Base-by-base conservation (phyloP, 1,284 basidiomycete genomes). In the Puccinia horiana region DNA sequence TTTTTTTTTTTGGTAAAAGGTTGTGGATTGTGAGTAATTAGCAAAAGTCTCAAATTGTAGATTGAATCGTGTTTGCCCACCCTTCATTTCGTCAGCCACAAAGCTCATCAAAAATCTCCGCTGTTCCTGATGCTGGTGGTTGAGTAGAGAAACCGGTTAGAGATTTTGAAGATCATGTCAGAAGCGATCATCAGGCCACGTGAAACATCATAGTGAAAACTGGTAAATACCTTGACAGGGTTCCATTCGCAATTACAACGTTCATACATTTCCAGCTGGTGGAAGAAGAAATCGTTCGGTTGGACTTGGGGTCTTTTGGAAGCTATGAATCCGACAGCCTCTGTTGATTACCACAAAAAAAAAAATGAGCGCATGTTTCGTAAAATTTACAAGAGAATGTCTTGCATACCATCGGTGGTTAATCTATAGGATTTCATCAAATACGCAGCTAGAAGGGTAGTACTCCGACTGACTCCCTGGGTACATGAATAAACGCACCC, bases 261-360 rank as follows among this genome's bases (percentile, higher is more conserved):
- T 37, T 81, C 70, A 44, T 81, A 81, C 58, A 81, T 63, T 75
- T 81, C 70, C 18, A 81, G 44, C 65, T 81, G 79, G 74, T 65
- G 47, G 35, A 81, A 75, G 44, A 81, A 81, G 44, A 67, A 81
- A n/a, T 81, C 79, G 37, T 61, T 75, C 12, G 79, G 79, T 67
- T 81, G 56, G 26, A 81, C 61, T 81, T 81, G 79, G 11, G 79
- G 79, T 52, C 79, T 35, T 40, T 75, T 74, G 20, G 69, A 81
- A 32, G 78, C 70, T 4, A 81, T 81, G 29, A 72, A 81, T 4
- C 40, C 29, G 23, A 81, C 29, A 26, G 78, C 78, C 29, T 81
- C 78, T 81, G 44, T 12, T 26, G 32, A 42, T 23, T 23, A 18
- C 12, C 40, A 18, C 44, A 23, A 20, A 69, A 40, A 52, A n/a